These are phyloP conservation scores for Ophiocordyceps sinensis DNA, from an alignment of 2,329 filamentous ascomycete genomes.

Conservation along the genomic window DNA sequence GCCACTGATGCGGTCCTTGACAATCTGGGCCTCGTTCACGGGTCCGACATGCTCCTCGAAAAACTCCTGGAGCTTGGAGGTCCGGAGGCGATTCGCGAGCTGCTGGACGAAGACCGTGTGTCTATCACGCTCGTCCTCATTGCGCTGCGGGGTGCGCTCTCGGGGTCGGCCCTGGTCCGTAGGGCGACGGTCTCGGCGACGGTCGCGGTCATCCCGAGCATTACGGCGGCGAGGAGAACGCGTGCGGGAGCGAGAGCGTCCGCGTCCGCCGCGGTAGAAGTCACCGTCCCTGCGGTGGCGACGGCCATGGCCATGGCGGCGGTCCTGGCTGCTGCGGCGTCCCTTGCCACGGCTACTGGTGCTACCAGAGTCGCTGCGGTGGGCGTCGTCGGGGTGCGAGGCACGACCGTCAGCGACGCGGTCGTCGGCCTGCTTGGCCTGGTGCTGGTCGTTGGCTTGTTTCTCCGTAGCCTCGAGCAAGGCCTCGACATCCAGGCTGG, in stretches of 20 bases:
- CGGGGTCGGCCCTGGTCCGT: conserved; percentile 38
- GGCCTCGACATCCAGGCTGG: conserved; percentile 65
- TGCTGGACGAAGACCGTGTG: conserved; percentile 98
- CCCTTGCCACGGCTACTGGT: conserved; percentile 62
- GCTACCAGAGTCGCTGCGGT: conserved; percentile 63
- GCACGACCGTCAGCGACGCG: conserved; percentile 9
- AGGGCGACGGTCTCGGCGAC: conserved; percentile 35
- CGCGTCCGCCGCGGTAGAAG: conserved; percentile 42
- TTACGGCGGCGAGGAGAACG: conserved; percentile 53
- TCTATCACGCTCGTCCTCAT: conserved; percentile 90
- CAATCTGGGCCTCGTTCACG: conserved; percentile 95
- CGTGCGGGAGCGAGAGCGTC: conserved; percentile 53
- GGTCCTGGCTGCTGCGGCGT: conserved; percentile 57
- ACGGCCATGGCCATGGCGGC: conserved; percentile 52
- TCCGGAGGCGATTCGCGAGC: conserved; percentile 83
- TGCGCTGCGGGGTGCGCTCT: conserved; percentile 53
- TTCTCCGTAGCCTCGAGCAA: conserved; percentile 75
- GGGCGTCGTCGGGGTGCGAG: conserved; percentile 47
- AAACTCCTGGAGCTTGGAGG: conserved; percentile 83
- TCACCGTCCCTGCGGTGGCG: conserved; percentile 62
- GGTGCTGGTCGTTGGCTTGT: conserved; percentile 34
- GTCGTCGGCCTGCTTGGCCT: conserved; percentile 27
- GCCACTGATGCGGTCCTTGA: conserved; percentile 92
- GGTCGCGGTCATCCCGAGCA: conserved; percentile 37
- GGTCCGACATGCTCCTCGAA: conserved; percentile 92